Conservation (phyloP, 805 yeast species). For the Myxozyma geophila region DNA sequence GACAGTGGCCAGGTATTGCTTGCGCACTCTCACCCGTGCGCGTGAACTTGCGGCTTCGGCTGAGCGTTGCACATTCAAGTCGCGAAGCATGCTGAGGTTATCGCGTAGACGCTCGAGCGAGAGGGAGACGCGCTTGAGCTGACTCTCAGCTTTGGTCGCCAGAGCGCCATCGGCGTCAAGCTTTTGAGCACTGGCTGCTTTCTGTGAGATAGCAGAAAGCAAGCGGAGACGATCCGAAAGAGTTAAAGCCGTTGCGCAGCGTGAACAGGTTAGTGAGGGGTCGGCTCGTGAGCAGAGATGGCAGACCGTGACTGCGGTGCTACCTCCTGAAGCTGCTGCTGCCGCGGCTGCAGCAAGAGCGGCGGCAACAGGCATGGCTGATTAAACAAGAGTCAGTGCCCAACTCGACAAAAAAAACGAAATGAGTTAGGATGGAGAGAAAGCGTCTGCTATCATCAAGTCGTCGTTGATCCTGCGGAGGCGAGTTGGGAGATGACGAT, state of each 20-base stretch:
- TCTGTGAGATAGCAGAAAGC: slow-evolving; percentile 12
- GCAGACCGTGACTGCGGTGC: slow-evolving; percentile 2
- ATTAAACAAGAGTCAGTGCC: background rate
- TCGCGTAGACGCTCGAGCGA: slow-evolving; percentile 8
- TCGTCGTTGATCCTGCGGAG: no score
- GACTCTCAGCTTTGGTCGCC: background rate
- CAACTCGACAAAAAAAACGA: background rate
- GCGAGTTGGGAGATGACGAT: no score
- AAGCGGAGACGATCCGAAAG: slow-evolving; percentile 21
- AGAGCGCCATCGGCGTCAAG: background rate
- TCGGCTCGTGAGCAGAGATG: slow-evolving; percentile 24
- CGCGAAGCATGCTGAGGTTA: slow-evolving; percentile 1
- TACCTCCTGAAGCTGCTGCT: no score
- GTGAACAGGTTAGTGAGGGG: slow-evolving; percentile 25
- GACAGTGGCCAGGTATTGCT: slow-evolving; percentile 11
- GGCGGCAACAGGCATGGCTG: background rate
- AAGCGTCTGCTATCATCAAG: no score
- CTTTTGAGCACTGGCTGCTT: background rate
- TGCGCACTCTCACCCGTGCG: slow-evolving; percentile 3
- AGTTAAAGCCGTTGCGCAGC: slow-evolving; percentile 22
- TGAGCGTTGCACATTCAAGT: background rate
- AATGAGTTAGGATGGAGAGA: background rate
- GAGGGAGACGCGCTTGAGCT: slow-evolving; percentile 1
- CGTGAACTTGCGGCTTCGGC: slow-evolving; percentile 5
- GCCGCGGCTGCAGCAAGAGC: background rate